Conservation (phyloP, 208 protist species). For the Trichomonas vaginalis region DNA sequence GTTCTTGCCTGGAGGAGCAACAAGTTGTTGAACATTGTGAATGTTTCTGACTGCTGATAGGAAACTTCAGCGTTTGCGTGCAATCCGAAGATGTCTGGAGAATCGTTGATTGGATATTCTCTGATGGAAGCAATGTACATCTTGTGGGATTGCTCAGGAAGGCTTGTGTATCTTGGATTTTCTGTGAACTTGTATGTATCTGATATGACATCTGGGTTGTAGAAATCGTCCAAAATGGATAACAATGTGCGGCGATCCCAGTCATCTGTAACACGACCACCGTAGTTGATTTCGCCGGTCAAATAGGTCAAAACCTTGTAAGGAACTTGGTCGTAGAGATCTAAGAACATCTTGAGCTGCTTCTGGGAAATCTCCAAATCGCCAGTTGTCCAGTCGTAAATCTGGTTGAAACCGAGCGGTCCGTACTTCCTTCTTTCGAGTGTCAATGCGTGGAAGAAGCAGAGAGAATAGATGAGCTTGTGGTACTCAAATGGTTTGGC, state of each 20-base stretch:
- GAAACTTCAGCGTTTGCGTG: conserved; percentile 47
- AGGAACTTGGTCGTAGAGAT: conserved; percentile 81
- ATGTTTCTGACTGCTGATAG: conserved; percentile 34
- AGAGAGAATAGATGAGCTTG: conserved; percentile 75
- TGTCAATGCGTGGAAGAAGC: conserved; percentile 87
- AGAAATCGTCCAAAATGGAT: conserved; percentile 71
- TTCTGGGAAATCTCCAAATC: conserved; percentile 71
- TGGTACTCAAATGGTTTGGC: conserved; percentile 35
- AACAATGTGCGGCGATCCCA: conserved; percentile 79
- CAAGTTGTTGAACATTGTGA: conserved; percentile 30
- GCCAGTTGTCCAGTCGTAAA: conserved; percentile 85
- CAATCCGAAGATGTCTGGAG: conserved; percentile 43
- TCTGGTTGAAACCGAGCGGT: conserved; percentile 91
- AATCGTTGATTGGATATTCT: conserved; percentile 29
- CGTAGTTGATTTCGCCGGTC: conserved; percentile 67
- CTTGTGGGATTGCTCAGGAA: conserved; percentile 21
- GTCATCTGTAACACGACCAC: conserved; percentile 88
- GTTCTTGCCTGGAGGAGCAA: background rate
- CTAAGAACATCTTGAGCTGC: conserved; percentile 75
- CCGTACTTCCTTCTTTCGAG: conserved; percentile 93
- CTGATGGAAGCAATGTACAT: conserved; percentile 31
- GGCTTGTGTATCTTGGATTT: conserved; percentile 26
- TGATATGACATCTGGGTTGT: conserved; percentile 61
- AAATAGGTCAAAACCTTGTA: conserved; percentile 85
- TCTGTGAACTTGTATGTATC: conserved; percentile 48